These are phyloP conservation scores for Lasiodiplodia sp. DNA, from an alignment of 2,329 filamentous ascomycete species.

Conservation along the genomic window DNA sequence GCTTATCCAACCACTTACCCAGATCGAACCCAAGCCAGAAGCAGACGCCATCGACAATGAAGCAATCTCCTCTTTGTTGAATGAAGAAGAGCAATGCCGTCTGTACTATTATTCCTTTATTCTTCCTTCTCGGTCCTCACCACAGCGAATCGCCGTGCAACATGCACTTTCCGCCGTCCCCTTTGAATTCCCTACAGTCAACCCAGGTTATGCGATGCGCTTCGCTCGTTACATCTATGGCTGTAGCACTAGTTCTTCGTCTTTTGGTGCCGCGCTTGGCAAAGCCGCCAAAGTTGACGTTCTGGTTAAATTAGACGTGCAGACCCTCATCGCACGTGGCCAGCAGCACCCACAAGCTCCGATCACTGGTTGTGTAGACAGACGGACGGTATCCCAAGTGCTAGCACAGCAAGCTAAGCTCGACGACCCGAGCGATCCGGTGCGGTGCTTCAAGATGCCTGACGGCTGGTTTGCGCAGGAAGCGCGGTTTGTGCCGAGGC, in stretches of 20 bases:
- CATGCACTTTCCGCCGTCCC: slow-evolving; percentile 71
- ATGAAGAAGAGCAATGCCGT: slow-evolving; percentile 70
- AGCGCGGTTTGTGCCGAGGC: slow-evolving; percentile 67
- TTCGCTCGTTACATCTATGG: slow-evolving; percentile 70
- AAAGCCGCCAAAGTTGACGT: slow-evolving; percentile 72
- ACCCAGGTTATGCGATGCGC: slow-evolving; percentile 63
- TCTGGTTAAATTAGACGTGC: slow-evolving; percentile 67
- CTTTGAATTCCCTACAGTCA: slow-evolving; percentile 72
- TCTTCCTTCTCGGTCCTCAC: slow-evolving; percentile 55
- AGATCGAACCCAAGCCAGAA: slow-evolving; percentile 1
- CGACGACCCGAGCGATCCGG: slow-evolving; percentile 56
- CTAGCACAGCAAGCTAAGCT: slow-evolving; percentile 46
- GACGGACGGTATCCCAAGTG: slow-evolving; percentile 61
- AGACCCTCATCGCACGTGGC: slow-evolving; percentile 62
- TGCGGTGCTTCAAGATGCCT: slow-evolving; percentile 69
- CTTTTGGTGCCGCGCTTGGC: slow-evolving; percentile 67
- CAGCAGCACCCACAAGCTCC: slow-evolving; percentile 53
- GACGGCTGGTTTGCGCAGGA: slow-evolving; percentile 70
- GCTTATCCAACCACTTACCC: slow-evolving; percentile 1
- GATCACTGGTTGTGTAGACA: slow-evolving; percentile 70
- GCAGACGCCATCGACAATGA: not conserved
- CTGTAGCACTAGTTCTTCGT: slow-evolving; percentile 65
- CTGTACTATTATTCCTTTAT: slow-evolving; percentile 74
- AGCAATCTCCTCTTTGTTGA: not conserved
- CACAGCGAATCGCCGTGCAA: slow-evolving; percentile 69